These are phyloP conservation scores for Amphicarpaea edgeworthii DNA, from an alignment of 306 rosid genomes.

Conservation along the genomic window DNA sequence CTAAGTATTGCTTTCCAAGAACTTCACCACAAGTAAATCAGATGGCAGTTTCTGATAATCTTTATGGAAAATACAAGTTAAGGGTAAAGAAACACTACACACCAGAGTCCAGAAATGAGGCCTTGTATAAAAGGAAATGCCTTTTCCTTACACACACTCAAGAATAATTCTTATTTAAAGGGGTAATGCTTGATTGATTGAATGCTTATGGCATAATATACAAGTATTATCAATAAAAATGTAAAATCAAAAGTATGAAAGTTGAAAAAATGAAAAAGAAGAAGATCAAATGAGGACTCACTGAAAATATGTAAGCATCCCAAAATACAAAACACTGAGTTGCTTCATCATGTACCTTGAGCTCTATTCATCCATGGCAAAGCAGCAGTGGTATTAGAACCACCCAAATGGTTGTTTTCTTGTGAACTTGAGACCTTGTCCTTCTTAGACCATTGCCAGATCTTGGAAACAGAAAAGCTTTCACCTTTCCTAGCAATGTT, in stretches of 20 bases:
- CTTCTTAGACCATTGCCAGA: constrained; percentile 95
- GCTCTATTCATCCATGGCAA: constrained; percentile 66
- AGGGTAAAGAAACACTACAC: neutral
- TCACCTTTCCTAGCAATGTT: constrained; percentile 81
- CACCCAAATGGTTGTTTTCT: constrained; percentile 54
- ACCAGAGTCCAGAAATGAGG: constrained; percentile 12
- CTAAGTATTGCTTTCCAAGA: constrained; percentile 30
- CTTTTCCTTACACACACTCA: constrained; percentile 40
- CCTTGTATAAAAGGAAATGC: constrained; percentile 31
- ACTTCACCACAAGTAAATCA: constrained; percentile 15
- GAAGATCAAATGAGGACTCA: constrained; percentile 34
- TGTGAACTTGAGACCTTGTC: constrained; percentile 65
- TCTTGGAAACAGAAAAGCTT: constrained; percentile 90
- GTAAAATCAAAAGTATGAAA: constrained; percentile 38
- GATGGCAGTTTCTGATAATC: constrained; percentile 29
- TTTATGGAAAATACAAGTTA: constrained; percentile 30
- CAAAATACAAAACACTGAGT: constrained; percentile 39
- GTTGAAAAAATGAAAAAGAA: neutral
- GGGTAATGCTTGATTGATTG: constrained; percentile 26
- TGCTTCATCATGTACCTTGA: constrained; percentile 60
- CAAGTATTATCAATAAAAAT: constrained; percentile 51
- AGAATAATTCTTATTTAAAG: constrained; percentile 44
- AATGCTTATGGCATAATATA: constrained; percentile 46
- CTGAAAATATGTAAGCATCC: constrained; percentile 32
- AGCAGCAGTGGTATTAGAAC: constrained; percentile 55